phyloP scores from a whole-genome alignment of 2,329 filamentous ascomycete genomes.

The Colletotrichum phormii region DNA sequence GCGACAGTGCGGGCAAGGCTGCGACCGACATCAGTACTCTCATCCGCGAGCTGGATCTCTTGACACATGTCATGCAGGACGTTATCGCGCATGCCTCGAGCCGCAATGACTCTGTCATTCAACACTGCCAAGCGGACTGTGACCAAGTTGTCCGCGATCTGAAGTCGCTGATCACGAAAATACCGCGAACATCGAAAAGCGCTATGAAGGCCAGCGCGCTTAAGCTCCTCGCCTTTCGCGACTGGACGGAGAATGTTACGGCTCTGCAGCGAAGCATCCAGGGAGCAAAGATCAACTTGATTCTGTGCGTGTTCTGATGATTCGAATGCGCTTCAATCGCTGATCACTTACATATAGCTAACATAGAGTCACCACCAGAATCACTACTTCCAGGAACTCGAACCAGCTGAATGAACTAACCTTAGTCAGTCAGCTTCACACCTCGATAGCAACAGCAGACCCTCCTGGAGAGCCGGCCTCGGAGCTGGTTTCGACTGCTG shows the following conservation, averaged over 20 bases:
- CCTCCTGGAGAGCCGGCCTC: neutral
- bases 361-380: neutral
- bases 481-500: too few species aligned
- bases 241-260: neutral
- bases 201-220: neutral
- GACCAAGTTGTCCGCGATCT: neutral
- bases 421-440: neutral
- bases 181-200: neutral
- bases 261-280: neutral
- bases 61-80: neutral
- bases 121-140: slow-evolving; percentile 2
- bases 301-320: neutral
- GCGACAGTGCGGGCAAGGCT: neutral
- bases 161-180: neutral
- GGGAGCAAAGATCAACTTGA: slow-evolving; percentile 1
- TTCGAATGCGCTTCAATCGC: accelerated
- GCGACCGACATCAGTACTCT: neutral
- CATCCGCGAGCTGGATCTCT: neutral
- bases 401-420: neutral
- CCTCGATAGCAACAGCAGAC: neutral
- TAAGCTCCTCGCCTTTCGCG: neutral
- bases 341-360: neutral
- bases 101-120: neutral
- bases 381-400: neutral
- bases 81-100: neutral